Conservation (phyloP, 192 early-diverging fungal species). For the Lunasporangiospora selenospora region DNA sequence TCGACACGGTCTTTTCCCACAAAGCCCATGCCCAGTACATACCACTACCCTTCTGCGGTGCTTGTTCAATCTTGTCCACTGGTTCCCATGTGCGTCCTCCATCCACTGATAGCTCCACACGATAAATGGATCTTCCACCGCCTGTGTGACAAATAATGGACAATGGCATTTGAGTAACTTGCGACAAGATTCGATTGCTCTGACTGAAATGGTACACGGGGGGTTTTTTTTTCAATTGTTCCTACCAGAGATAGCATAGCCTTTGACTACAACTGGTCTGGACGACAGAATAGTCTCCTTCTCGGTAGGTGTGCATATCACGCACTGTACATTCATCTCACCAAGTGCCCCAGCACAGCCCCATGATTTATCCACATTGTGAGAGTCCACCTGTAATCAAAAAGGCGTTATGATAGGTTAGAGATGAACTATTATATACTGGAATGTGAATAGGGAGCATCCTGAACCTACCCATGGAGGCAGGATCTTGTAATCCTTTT, state of each 20-base stretch:
- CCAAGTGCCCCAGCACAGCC: constrained; percentile 57
- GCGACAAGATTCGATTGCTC: not conserved
- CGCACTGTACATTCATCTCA: constrained; percentile 86
- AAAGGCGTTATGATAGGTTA: constrained; percentile 49
- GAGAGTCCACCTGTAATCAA: constrained; percentile 25
- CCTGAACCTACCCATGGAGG: constrained; percentile 74
- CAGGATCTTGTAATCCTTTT: constrained; percentile 83
- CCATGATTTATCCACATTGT: constrained; percentile 59
- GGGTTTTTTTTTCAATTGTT: constrained; percentile 24
- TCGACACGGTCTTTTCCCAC: constrained; percentile 72
- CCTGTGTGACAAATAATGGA: constrained; percentile 45
- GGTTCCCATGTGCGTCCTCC: constrained; percentile 85
- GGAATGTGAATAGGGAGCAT: no score
- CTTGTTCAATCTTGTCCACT: constrained; percentile 65
- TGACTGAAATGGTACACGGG: constrained; percentile 48
- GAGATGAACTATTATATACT: no score
- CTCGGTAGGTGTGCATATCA: constrained; percentile 73
- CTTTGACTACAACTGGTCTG: constrained; percentile 61
- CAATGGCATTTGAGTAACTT: not conserved
- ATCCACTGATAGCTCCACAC: constrained; percentile 86
- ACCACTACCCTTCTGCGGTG: constrained; percentile 34
- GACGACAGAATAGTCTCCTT: constrained; percentile 46
- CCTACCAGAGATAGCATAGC: constrained; percentile 74
- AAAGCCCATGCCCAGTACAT: constrained; percentile 86
- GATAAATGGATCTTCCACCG: constrained; percentile 79